A percentile compares a stretch with the other conserved stretches of the same genome.
phyloP scores from a whole-genome alignment of 106 monocot genomes.

The Acorus calamus region DNA sequence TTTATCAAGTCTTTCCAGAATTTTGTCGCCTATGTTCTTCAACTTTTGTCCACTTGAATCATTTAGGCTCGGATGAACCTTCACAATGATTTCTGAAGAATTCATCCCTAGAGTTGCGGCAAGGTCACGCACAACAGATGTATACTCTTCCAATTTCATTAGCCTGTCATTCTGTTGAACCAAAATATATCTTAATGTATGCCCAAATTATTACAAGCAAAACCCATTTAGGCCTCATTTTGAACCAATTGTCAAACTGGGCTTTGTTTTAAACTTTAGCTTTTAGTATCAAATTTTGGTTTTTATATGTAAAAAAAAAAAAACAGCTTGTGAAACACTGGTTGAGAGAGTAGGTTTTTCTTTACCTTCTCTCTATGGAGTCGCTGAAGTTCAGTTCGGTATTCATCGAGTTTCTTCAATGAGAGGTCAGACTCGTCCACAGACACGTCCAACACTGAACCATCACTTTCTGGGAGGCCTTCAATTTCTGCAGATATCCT shows the following conservation, averaged over 20 bases:
- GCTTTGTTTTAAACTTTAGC: no score
- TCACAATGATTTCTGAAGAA: slow-evolving; percentile 32
- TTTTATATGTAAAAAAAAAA: neutral
- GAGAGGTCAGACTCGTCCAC: slow-evolving; percentile 60
- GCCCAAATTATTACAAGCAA: no score
- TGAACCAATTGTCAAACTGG: no score
- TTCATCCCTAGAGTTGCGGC: slow-evolving; percentile 54
- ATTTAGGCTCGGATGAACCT: slow-evolving; percentile 39
- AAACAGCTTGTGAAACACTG: neutral
- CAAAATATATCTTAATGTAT: neutral
- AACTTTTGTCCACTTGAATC: slow-evolving; percentile 16
- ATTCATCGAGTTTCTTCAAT: slow-evolving; percentile 56
- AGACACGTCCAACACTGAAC: neutral
- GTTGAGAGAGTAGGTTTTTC: no score
- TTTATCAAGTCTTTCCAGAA: slow-evolving; percentile 32
- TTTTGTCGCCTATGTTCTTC: slow-evolving; percentile 46
- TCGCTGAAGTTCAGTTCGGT: slow-evolving; percentile 42
- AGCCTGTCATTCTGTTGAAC: slow-evolving; percentile 37
- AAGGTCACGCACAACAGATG: slow-evolving; percentile 26
- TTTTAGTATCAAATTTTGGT: no score
- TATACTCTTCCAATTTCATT: slow-evolving; percentile 32
- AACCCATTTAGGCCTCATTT: no score
- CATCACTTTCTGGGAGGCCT: slow-evolving; percentile 16
- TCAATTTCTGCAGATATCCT: slow-evolving; percentile 47
- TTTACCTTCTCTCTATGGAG: slow-evolving; percentile 59